Evolutionary conservation across 257 asterid genomes (phyloP).

Genomic region (Capsicum pubescens): DNA sequence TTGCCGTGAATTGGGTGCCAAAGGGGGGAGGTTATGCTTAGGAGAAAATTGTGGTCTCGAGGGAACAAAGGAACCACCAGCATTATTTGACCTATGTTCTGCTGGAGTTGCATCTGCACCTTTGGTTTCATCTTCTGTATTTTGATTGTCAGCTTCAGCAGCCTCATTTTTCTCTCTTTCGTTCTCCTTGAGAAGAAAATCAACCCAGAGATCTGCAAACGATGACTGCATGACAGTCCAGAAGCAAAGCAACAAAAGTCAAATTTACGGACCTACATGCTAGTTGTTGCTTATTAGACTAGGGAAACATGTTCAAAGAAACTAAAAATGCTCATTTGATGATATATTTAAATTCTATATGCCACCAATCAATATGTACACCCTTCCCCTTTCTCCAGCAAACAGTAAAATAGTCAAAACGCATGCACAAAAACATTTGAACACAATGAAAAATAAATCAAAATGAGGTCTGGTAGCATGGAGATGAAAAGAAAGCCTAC

Average conservation of each 20-base stretch:
- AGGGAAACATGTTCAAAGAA: not conserved
- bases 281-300: not conserved
- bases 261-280: not conserved
- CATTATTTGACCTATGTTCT: slow-evolving; percentile 37
- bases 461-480: not conserved
- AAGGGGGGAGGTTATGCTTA: slow-evolving; percentile 50
- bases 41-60: slow-evolving; percentile 46
- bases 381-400: not conserved
- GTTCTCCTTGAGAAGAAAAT: slow-evolving; percentile 87
- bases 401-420: not conserved
- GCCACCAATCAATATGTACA: not conserved
- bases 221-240: slow-evolving; percentile 57
- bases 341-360: not conserved
- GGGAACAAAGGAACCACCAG: slow-evolving; percentile 31
- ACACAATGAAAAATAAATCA: not conserved
- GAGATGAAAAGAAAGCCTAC: not conserved
- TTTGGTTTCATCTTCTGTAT: slow-evolving; percentile 47
- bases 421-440: not conserved
- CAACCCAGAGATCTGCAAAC: slow-evolving; percentile 97
- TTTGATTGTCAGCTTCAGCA: slow-evolving; percentile 44
- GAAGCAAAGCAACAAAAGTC: not conserved
- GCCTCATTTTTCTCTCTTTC: slow-evolving; percentile 79
- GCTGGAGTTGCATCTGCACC: slow-evolving; percentile 40
- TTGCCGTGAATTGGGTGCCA: slow-evolving; percentile 46
- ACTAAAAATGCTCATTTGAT: slow-evolving; percentile 15